Percentiles rank a stretch among this genome's conserved stretches.
phyloP scores from a whole-genome alignment of 2,329 filamentous ascomycete species.

The Penicillium janthinellum region DNA sequence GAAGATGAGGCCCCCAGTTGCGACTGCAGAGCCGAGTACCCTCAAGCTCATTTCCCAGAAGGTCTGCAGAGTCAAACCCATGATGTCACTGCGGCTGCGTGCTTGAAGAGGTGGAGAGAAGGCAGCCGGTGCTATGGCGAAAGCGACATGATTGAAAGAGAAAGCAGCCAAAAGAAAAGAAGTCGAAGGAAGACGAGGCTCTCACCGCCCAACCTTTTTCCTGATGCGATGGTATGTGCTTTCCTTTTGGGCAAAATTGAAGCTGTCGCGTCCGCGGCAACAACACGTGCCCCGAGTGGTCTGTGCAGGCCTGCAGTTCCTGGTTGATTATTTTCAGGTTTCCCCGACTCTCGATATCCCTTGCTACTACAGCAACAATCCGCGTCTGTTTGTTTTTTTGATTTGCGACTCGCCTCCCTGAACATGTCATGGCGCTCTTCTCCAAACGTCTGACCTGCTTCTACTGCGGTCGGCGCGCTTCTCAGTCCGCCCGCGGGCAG shows the following conservation, averaged over 20 bases:
- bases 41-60: conserved; percentile 11
- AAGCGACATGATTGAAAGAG: not conserved
- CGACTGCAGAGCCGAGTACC: conserved; percentile 11
- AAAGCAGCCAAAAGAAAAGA: not conserved
- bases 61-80: conserved; percentile 12
- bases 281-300: conserved; percentile 25
- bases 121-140: not conserved
- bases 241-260: conserved; percentile 14
- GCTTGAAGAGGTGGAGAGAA: not conserved
- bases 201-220: not conserved
- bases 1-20: conserved; percentile 9
- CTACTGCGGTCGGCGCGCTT: conserved; percentile 75
- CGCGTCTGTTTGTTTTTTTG: conserved; percentile 1
- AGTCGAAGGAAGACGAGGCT: not conserved
- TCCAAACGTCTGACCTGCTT: conserved; percentile 67
- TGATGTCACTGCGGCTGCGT: conserved; percentile 19
- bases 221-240: not conserved
- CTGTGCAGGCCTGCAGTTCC: conserved; percentile 13
- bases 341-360: conserved; percentile 10
- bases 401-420: conserved; percentile 2
- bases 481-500: conserved; percentile 58
- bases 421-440: conserved; percentile 46
- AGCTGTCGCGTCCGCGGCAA: conserved; percentile 16
- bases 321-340: conserved; percentile 15
- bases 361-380: conserved; percentile 19